Evolutionary conservation across 164 flowering plant species (phyloP), one percentile per base, ranked within the genome.

Genomic region (Nelumbo lutea): DNA sequence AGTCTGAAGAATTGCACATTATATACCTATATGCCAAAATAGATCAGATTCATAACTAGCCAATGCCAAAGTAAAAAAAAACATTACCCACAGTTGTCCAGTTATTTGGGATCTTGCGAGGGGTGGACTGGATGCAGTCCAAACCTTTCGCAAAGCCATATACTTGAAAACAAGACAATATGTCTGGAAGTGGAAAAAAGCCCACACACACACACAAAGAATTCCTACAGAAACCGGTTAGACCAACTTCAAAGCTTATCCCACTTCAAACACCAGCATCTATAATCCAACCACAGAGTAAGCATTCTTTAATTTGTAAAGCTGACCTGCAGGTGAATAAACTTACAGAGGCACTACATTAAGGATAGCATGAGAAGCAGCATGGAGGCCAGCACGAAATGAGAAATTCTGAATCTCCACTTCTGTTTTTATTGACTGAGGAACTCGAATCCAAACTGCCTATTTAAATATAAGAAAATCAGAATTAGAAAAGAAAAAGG

Each of bases 401-500:
- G 88, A 81, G 56, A 78, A 72, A 4, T 72, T 73, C 53, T 68
- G 68, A 67, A 42, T 70, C 68, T 81, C 88, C 44, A 89, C 88
- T 57, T 68, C 83, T 71, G 67, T 58, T 83, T 91, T 90, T 56
- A 84, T 69, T 68, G 85, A 73, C 69, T 85, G 85, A 45, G 97
- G 86, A 78, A 95, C 93, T 58, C 82, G 85, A 80, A 87, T 78
- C 97, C 98, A 95, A 61, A 89, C 96, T 61, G 97, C 96, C 97
- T 91, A 85, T 61, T 67, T 52, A 46, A 39, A 72, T 52, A 43
- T 38, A 47, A 64, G 61, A 67, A 5, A 13, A 53, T 2, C 4
- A 10, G 14, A 68, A 65, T 57, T 9, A 66, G 51, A 11, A 68
- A 10, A 6, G 3, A 44, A 56, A 40, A 15, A 7, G 40, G 39